Percentiles rank a stretch among this genome's conserved stretches.
These are phyloP conservation scores for Davidsoniella eucalypti DNA, from an alignment of 2,329 filamentous ascomycete genomes.

Conservation along the genomic window DNA sequence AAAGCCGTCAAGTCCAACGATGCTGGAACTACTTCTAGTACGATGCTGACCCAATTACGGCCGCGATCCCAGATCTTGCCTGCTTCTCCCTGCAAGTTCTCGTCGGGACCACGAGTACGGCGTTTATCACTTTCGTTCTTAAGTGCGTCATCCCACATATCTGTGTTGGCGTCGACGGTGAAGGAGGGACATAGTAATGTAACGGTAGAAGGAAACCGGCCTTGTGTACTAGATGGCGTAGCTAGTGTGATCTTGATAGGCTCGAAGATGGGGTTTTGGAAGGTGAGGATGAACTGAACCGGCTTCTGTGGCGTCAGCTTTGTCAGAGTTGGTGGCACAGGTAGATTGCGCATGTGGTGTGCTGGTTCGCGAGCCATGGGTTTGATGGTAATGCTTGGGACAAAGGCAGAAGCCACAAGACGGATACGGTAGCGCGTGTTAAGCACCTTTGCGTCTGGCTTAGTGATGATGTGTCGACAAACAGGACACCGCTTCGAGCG, in stretches of 20 bases:
- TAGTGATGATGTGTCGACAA: conserved; percentile 88
- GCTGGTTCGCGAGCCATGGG: conserved; percentile 28
- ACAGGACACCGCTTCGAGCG: conserved; percentile 83
- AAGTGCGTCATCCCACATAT: conserved; percentile 74
- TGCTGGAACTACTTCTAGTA: conserved; percentile 71
- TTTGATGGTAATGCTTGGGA: conserved; percentile 64
- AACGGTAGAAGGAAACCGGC: conserved; percentile 59
- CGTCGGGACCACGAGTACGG: conserved; percentile 21
- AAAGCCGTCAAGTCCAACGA: conserved; percentile 28
- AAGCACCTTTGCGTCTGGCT: conserved; percentile 79
- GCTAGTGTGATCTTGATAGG: conserved; percentile 73
- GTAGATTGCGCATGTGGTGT: conserved; percentile 7
- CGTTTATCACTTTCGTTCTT: conserved; percentile 28
- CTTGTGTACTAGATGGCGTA: conserved; percentile 64
- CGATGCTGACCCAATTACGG: conserved; percentile 86
- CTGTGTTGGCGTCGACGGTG: conserved; percentile 83
- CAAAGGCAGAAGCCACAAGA: conserved; percentile 72
- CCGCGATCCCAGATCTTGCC: conserved; percentile 95
- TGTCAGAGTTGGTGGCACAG: conserved; percentile 19
- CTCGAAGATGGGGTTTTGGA: conserved; percentile 91
- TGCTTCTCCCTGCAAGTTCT: conserved; percentile 41
- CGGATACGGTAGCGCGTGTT: conserved; percentile 87
- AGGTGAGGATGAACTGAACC: conserved; percentile 70
- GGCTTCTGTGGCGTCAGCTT: conserved; percentile 37
- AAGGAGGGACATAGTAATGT: conserved; percentile 92